Conservation (phyloP, 2,329 filamentous ascomycete species). For the Xylaria sp. region DNA sequence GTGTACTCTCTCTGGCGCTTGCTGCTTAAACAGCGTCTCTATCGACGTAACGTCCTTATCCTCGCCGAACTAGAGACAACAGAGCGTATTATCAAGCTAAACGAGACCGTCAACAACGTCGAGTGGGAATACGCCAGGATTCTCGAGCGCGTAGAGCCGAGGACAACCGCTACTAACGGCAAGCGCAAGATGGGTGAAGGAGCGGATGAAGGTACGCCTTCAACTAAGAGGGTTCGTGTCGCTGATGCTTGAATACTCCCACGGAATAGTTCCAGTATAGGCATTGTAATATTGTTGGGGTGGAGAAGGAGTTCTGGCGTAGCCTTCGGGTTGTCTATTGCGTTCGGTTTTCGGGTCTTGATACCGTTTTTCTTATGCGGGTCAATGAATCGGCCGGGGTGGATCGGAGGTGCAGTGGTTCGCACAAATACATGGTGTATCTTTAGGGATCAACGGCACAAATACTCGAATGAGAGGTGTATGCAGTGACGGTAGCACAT, state of each 20-base stretch:
- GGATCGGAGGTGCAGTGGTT: not conserved
- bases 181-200: constrained; percentile 61
- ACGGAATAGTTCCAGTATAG: not conserved
- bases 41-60: constrained; percentile 77
- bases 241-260: constrained; percentile 44
- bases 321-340: constrained; percentile 43
- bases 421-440: constrained; percentile 16
- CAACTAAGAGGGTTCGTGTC: constrained; percentile 60
- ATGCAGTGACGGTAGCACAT: constrained; percentile 19
- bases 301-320: constrained; percentile 26
- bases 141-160: constrained; percentile 55
- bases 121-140: constrained; percentile 79
- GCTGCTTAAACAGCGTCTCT: constrained; percentile 80
- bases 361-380: not conserved
- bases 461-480: not conserved
- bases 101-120: constrained; percentile 74
- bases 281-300: constrained; percentile 10
- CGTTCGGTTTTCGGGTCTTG: constrained; percentile 38
- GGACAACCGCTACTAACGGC: constrained; percentile 46
- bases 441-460: constrained; percentile 18
- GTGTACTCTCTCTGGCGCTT: constrained; percentile 78
- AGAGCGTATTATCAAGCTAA: constrained; percentile 78
- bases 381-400: not conserved
- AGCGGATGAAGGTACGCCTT: constrained; percentile 39
- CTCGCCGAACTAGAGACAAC: constrained; percentile 74